These are phyloP conservation scores for Paramecium tetraurelia DNA, from an alignment of 73 alveolate genomes.

Conservation along the genomic window DNA sequence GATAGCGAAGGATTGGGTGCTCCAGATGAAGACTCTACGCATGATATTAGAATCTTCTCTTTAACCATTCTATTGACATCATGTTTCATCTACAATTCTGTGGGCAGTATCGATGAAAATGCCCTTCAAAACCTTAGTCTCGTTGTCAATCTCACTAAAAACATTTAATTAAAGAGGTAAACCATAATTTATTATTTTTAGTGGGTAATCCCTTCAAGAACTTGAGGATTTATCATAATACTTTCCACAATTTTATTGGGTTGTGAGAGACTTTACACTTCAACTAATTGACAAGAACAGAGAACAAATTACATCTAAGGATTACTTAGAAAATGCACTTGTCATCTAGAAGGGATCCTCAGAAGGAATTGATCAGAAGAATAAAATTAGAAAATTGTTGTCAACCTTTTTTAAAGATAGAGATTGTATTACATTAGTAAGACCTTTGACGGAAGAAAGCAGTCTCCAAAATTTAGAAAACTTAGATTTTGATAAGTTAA, in stretches of 20 bases:
- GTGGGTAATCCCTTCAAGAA: conserved; percentile 78
- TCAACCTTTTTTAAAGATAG: conserved; percentile 94
- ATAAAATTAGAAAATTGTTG: conserved; percentile 90
- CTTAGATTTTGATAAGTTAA: conserved; percentile 82
- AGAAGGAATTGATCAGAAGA: conserved; percentile 85
- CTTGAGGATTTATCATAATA: conserved; percentile 89
- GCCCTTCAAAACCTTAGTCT: conserved; percentile 83
- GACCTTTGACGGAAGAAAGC: conserved; percentile 94
- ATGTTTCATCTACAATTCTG: conserved; percentile 87
- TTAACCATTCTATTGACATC: conserved; percentile 86
- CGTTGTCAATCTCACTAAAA: conserved; percentile 86
- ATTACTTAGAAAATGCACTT: conserved; percentile 91
- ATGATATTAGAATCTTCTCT: conserved; percentile 91
- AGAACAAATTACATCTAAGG: conserved; percentile 91
- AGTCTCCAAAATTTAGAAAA: conserved; percentile 81
- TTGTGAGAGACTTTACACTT: conserved; percentile 95
- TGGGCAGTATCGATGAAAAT: conserved; percentile 93
- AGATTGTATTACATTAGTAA: conserved; percentile 93
- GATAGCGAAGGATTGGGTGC: conserved; percentile 97
- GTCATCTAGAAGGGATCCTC: conserved; percentile 79
- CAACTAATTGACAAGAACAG: conserved; percentile 91
- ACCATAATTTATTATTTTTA: background rate
- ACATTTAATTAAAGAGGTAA: conserved; percentile 74
- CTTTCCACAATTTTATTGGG: conserved; percentile 97
- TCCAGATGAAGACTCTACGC: conserved; percentile 94